These are phyloP conservation scores for Colletotrichum simmondsii DNA, from an alignment of 2,329 filamentous ascomycete species.

Conservation along the genomic window DNA sequence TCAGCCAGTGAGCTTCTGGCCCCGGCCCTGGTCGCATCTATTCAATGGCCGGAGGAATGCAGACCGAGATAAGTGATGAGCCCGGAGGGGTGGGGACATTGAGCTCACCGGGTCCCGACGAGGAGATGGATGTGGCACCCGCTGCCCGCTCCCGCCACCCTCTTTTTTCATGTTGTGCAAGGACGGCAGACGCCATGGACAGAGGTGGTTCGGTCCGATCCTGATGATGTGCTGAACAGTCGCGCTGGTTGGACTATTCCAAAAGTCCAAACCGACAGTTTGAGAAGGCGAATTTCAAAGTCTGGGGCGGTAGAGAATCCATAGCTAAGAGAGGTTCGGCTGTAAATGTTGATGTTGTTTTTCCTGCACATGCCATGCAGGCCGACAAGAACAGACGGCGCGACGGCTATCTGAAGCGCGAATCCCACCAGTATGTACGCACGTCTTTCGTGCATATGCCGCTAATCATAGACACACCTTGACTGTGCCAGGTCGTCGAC, in stretches of 20 bases:
- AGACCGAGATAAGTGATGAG: slow-evolving; percentile 28
- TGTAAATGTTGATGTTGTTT: slow-evolving; percentile 15
- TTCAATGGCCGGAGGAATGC: slow-evolving; percentile 30
- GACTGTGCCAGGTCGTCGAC: slow-evolving; percentile 27
- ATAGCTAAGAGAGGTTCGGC: slow-evolving; percentile 3
- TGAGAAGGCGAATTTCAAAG: background rate
- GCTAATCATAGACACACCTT: slow-evolving; percentile 31
- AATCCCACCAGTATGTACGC: slow-evolving; percentile 33
- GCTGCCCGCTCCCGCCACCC: slow-evolving; percentile 27
- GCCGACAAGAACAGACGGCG: slow-evolving; percentile 25
- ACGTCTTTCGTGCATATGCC: slow-evolving; percentile 38
- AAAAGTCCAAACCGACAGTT: background rate
- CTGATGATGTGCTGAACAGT: background rate
- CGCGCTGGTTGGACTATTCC: background rate
- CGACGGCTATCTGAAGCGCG: slow-evolving; percentile 32
- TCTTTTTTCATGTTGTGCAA: slow-evolving; percentile 27
- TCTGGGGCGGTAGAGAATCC: background rate
- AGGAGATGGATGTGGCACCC: slow-evolving; percentile 21
- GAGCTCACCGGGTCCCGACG: slow-evolving; percentile 30
- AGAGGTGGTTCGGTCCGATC: slow-evolving; percentile 4
- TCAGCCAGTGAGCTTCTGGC: slow-evolving; percentile 4
- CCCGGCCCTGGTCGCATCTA: slow-evolving; percentile 6
- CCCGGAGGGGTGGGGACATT: slow-evolving; percentile 19
- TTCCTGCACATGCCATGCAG: slow-evolving; percentile 26
- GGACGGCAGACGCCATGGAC: slow-evolving; percentile 8